Percentiles rank a stretch among this genome's conserved stretches.
Conservation (phyloP, 2,329 filamentous ascomycete species). For the Scortechinia acanthostroma region DNA sequence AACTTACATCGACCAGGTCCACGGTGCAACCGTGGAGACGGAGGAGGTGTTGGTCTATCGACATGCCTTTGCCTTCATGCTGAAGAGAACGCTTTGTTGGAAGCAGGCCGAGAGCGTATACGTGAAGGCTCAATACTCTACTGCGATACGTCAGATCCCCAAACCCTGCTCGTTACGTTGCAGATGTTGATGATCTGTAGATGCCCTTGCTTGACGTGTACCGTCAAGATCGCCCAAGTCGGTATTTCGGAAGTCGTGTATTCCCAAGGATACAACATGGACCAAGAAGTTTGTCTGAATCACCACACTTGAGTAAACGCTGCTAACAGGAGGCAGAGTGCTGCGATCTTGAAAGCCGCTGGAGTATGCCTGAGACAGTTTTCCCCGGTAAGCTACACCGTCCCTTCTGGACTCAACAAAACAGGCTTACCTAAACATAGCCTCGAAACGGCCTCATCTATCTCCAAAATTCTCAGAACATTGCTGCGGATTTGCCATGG, state of each 20-base stretch:
- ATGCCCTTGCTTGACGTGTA: constrained; percentile 60
- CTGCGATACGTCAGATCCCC: constrained; percentile 40
- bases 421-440: constrained; percentile 9
- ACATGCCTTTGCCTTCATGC: constrained; percentile 62
- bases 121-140: constrained; percentile 51
- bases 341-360: constrained; percentile 46
- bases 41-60: constrained; percentile 42
- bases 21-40: constrained; percentile 46
- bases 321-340: constrained; percentile 27
- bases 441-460: constrained; percentile 28
- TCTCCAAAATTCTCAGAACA: constrained; percentile 12
- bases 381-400: constrained; percentile 29
- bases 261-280: constrained; percentile 57
- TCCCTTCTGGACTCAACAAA: neutral
- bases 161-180: neutral
- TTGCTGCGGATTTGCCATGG: no score
- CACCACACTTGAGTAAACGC: constrained; percentile 5
- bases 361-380: constrained; percentile 56
- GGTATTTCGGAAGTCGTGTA: constrained; percentile 63
- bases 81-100: constrained; percentile 59
- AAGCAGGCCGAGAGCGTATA: constrained; percentile 56
- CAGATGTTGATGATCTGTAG: constrained; percentile 16
- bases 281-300: constrained; percentile 32
- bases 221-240: constrained; percentile 61
- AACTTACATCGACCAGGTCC: constrained; percentile 26